Evolutionary conservation across 2,329 filamentous ascomycete genomes (phyloP), one percentile per base, ranked within the genome.

Genomic region (Xylariales sp.): DNA sequence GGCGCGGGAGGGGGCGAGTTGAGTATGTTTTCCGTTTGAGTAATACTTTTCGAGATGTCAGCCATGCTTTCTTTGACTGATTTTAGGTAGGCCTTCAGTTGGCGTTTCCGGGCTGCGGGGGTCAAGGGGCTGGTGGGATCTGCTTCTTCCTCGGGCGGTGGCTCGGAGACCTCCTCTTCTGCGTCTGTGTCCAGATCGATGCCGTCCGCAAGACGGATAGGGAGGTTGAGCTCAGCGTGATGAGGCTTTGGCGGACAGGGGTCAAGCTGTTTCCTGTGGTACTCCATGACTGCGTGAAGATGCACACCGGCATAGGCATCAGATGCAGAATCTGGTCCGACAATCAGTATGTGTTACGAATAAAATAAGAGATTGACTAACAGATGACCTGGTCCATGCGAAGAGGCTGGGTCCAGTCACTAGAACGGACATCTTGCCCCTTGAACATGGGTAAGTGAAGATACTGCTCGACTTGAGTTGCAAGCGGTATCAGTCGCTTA

Each of bases 231-330:
- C 55, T 94, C 89, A 3, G 77, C 81, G 51, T 80, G 74, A 12
- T 74, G 71, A 1, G 89, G 88, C 5, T 77, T 69, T 3, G 86
- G 84, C 4, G 90, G 90, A 3, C 66, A 73, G 2, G 88, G 88
- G 10, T 77, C 63, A 46, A 95, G 68, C 5, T 69, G 66, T 51
- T 77, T 70, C 12, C 90, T 74, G 52, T 84, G 78, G 37, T 76
- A 65, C 43, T 96, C 83, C 32, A 95, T 67, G 1, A 75, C 72
- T 45, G 87, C 70, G 54, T 80, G 95, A 2, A 96, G 67, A 42
- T 87, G 83, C 9, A 85, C 63, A 31, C 82, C 78, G 45, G 86
- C 88, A 57, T 95, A 96, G 0, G 88, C 84, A 59, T 95, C 88
- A 1, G 86, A 82, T 10, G 88, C 88, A 8, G 87, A 81, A 61